Percentiles rank a stretch among this genome's conserved stretches.
Conservation (phyloP, 2,329 filamentous ascomycete genomes). For the Monilinia aucupariae region DNA sequence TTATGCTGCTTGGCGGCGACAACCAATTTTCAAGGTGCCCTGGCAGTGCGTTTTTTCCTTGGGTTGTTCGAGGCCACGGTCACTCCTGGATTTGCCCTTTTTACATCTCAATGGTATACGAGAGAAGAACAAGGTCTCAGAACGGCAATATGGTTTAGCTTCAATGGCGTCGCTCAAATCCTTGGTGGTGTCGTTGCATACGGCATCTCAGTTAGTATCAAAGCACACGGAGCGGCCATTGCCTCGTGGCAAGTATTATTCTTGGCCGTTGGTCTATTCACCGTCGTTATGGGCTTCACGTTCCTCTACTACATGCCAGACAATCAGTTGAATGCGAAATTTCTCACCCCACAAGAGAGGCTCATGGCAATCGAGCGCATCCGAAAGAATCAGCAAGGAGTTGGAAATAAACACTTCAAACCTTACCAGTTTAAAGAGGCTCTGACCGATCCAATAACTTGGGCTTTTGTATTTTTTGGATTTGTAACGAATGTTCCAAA, state of each 20-base stretch:
- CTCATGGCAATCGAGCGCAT: slow-evolving; percentile 43
- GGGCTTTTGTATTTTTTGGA: slow-evolving; percentile 42
- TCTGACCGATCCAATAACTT: slow-evolving; percentile 33
- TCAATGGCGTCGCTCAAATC: slow-evolving; percentile 60
- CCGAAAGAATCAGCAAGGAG: slow-evolving; percentile 53
- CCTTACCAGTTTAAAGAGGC: slow-evolving; percentile 48
- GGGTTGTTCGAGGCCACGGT: slow-evolving; percentile 65
- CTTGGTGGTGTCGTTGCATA: slow-evolving; percentile 59
- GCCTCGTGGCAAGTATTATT: slow-evolving; percentile 56
- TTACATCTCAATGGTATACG: slow-evolving; percentile 69
- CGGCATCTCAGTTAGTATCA: slow-evolving; percentile 51
- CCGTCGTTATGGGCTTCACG: slow-evolving; percentile 38
- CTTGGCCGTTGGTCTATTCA: slow-evolving; percentile 43
- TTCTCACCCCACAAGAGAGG: slow-evolving; percentile 41
- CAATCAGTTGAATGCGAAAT: slow-evolving; percentile 41
- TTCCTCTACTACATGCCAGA: slow-evolving; percentile 43
- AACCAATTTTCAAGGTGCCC: slow-evolving; percentile 53
- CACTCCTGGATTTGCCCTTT: slow-evolving; percentile 61
- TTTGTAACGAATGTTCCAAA: slow-evolving; percentile 34
- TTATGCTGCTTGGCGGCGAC: slow-evolving; percentile 59
- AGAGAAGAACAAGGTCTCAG: slow-evolving; percentile 60
- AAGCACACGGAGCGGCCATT: slow-evolving; percentile 47
- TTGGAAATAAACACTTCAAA: slow-evolving; percentile 50
- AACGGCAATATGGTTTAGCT: slow-evolving; percentile 63
- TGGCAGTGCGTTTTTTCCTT: slow-evolving; percentile 62